Evolutionary conservation across 1,284 basidiomycete genomes (phyloP).

Genomic region (Marasmius tenuissimus): DNA sequence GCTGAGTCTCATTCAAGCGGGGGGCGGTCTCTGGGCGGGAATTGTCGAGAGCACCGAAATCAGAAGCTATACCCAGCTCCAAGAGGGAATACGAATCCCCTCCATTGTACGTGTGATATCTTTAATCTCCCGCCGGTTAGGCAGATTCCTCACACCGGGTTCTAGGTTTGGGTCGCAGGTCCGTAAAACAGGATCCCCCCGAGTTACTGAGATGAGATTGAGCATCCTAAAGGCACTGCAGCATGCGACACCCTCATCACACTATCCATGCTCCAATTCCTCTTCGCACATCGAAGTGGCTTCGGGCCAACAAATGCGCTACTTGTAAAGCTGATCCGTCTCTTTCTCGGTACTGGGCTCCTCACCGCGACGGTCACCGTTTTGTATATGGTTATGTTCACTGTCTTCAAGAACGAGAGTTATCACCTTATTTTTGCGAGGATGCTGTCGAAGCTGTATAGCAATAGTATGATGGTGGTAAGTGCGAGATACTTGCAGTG

Average conservation of each 20-base stretch:
- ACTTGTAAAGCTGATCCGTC: neutral
- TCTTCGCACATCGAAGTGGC: neutral
- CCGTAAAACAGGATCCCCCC: no score
- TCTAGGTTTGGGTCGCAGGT: no score
- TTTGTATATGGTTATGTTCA: constrained; percentile 9
- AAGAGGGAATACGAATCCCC: no score
- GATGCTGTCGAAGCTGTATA: constrained; percentile 15
- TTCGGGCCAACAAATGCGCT: neutral
- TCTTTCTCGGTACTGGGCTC: constrained; percentile 14
- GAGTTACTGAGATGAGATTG: neutral
- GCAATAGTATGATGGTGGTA: constrained; percentile 15
- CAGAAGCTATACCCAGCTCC: no score
- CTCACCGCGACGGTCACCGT: constrained; percentile 9
- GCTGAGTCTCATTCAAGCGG: no score
- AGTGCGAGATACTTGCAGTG: no score
- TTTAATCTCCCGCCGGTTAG: no score
- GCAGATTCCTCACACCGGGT: neutral
- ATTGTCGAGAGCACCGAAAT: no score
- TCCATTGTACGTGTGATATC: no score
- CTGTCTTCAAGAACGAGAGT: constrained; percentile 11
- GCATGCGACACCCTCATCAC: constrained; percentile 7
- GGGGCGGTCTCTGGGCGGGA: no score
- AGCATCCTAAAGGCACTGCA: constrained; percentile 7
- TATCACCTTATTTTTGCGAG: constrained; percentile 13
- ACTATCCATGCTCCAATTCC: constrained; percentile 1